Percentiles rank a stretch among this genome's conserved stretches.
Conservation (phyloP, 2,329 filamentous ascomycete genomes). For the Trichoderma sp. region DNA sequence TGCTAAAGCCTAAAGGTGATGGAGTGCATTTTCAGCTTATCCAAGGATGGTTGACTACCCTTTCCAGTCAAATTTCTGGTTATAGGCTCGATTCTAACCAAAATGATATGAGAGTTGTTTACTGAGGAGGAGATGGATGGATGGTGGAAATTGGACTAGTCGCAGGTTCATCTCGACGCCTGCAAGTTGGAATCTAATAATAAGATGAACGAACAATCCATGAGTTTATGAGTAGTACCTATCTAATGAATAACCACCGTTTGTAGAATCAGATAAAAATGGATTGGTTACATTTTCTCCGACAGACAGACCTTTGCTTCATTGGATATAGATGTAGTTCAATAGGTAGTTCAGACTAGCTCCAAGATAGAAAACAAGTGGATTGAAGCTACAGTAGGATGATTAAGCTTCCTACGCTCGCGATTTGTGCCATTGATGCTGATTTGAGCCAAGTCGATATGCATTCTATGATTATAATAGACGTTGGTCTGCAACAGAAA, state of each 20-base stretch:
- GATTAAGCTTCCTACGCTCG: not conserved
- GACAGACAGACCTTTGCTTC: not conserved
- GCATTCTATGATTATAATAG: not conserved
- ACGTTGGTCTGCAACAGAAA: not conserved
- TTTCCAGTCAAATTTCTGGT: too few relatives aligned
- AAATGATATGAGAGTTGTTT: too few relatives aligned
- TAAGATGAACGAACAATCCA: not conserved
- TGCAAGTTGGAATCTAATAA: not conserved
- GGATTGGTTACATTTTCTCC: accelerated
- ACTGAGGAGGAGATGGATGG: too few relatives aligned
- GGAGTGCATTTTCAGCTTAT: too few relatives aligned
- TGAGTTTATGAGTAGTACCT: too few relatives aligned
- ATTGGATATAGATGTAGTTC: not conserved
- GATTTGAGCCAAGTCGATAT: not conserved
- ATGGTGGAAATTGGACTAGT: not conserved
- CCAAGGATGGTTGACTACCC: too few relatives aligned
- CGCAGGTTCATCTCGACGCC: not conserved
- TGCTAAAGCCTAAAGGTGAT: too few relatives aligned
- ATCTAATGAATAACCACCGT: not conserved
- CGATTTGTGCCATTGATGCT: not conserved
- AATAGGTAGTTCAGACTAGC: not conserved
- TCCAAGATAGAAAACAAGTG: not conserved
- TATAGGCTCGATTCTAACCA: too few relatives aligned
- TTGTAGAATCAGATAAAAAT: not conserved
- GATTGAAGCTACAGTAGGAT: not conserved